These are phyloP conservation scores for Trichophyton schoenleinii DNA, from an alignment of 2,329 filamentous ascomycete species.

Conservation along the genomic window DNA sequence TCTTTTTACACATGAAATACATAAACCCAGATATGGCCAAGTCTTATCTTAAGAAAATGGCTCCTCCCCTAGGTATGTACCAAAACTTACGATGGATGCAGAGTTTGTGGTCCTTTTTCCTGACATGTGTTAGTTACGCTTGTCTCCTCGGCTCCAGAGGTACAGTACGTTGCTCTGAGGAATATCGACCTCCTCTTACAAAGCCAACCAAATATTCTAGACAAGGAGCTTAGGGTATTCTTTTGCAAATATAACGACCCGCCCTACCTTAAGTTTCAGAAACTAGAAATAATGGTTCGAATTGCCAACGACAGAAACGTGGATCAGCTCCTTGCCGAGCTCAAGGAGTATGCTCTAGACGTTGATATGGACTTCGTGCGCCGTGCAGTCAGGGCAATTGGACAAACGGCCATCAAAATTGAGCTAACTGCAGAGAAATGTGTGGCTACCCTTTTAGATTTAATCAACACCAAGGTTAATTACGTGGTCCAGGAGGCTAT, in stretches of 20 bases:
- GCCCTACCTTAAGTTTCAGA: constrained; percentile 92
- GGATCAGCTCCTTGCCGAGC: constrained; percentile 81
- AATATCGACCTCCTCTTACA: constrained; percentile 95
- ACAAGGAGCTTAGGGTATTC: constrained; percentile 94
- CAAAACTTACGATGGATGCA: neutral
- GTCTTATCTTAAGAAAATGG: constrained; percentile 97
- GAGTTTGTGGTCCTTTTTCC: constrained; percentile 4
- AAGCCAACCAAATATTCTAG: constrained; percentile 89
- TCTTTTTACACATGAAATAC: constrained; percentile 89
- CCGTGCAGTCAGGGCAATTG: constrained; percentile 87
- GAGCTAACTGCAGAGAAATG: constrained; percentile 90
- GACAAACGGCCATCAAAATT: constrained; percentile 97
- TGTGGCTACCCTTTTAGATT: constrained; percentile 80
- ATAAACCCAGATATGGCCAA: constrained; percentile 65
- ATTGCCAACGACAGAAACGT: constrained; percentile 97
- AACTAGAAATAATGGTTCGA: constrained; percentile 97
- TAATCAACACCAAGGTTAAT: constrained; percentile 96
- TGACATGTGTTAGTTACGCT: constrained; percentile 58
- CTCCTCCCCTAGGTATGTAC: constrained; percentile 69
- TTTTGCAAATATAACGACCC: constrained; percentile 99
- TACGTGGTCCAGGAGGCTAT: constrained; percentile 98
- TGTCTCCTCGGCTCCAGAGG: constrained; percentile 88
- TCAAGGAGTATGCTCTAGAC: constrained; percentile 95
- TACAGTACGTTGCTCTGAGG: constrained; percentile 89
- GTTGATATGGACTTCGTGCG: constrained; percentile 99